Evolutionary conservation across 805 yeast genomes (phyloP).

Genomic region (Saccharomyces paradoxus): DNA sequence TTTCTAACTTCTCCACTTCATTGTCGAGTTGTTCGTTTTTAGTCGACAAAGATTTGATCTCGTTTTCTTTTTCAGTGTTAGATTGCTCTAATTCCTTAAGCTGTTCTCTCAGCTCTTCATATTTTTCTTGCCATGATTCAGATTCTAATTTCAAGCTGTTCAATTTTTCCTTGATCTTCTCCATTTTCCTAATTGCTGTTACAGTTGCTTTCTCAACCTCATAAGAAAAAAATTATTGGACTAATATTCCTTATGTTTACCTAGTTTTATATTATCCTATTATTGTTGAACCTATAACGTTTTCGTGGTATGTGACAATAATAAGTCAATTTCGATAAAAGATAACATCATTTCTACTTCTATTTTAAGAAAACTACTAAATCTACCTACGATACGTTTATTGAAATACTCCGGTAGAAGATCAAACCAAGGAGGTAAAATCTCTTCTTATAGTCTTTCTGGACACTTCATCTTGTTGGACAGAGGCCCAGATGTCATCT

Average conservation of each 20-base stretch:
- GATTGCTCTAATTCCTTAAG: slow-evolving; percentile 91
- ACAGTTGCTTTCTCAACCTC: background rate
- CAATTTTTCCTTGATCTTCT: slow-evolving; percentile 64
- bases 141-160: slow-evolving; percentile 87
- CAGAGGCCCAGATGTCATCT: slow-evolving; percentile 17
- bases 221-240: background rate
- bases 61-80: slow-evolving; percentile 85
- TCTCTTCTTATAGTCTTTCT: background rate
- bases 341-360: background rate
- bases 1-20: slow-evolving; percentile 53
- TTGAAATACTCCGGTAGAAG: background rate
- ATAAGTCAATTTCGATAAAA: background rate
- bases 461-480: slow-evolving; percentile 7
- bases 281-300: background rate
- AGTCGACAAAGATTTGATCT: slow-evolving; percentile 84
- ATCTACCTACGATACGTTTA: background rate
- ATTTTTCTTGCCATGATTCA: slow-evolving; percentile 94
- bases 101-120: slow-evolving; percentile 74
- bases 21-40: slow-evolving; percentile 85
- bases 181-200: slow-evolving; percentile 34
- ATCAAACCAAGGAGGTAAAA: background rate
- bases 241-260: background rate
- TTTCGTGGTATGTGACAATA: background rate
- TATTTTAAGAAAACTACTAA: background rate
- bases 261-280: background rate